Base-by-base conservation (phyloP, 441 rosid genomes). In the Biscutella laevigata region DNA sequence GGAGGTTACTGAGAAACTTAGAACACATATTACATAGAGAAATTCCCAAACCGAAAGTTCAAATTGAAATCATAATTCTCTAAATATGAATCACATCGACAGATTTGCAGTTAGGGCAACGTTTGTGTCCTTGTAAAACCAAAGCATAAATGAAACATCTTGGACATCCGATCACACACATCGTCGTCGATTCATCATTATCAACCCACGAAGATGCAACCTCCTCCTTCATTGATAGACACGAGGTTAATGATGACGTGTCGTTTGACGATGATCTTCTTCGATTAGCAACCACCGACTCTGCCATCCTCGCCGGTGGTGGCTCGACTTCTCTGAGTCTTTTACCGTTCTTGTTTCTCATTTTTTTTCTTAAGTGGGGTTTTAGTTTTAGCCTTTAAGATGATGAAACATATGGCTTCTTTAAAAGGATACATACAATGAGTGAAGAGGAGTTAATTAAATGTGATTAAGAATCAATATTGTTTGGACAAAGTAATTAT, bases 151-250 rank as follows among this genome's bases (percentile, higher is more conserved):
- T 32, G 9, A 7, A 0, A 46, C 66, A 66, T 5, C 51, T 53
- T 46, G 2, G 26, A 39, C 71, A 66, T 39, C 71, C 66, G 6
- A 11, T 28, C 21, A 16, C 57, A 27, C 59, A 39, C 58, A 64
- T 7, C 20, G 5, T 26, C 40, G 46, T 3, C 30, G 29, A 2
- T 21, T 59, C 54, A 13, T 59, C n/a, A 3, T 35, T 35, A 1
- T 17, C 61, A 13, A 6, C n/a, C 66, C 56, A 37, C 56, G 71
- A 53, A 34, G 71, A 59, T 39, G 66, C 37, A 44, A 66, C 52
- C 57, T 66, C 71, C 29, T 59, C 71, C 43, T 53, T 59, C 57
- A n/a, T 26, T 33, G 65, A 35, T 13, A 66, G 0, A 30, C 65
- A 59, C 39, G 71, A 66, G 39, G 6, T 52, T 10, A 51, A 45